Base-by-base conservation (phyloP, 2,329 filamentous ascomycete species). In the Tolypocladium inflatum region DNA sequence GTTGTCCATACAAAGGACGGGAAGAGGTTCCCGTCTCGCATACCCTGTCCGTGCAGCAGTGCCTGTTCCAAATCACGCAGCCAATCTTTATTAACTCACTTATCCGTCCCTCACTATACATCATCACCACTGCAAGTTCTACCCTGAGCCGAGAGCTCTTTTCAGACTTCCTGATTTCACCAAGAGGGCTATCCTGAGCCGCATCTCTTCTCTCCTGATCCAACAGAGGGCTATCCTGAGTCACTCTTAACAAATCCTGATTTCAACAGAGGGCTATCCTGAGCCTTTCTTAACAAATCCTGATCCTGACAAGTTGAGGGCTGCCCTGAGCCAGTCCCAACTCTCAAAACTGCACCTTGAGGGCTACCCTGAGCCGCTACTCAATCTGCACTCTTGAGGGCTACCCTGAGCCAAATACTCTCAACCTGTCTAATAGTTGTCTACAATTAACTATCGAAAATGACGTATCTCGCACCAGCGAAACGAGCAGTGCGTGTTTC, bases 181-280 rank as follows among this genome's bases (percentile, higher is more conserved):
- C 39, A 55, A 55, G 54, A 55, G 54, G 54, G 42, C 43, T 56
- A 55, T 33, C 53, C 39, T 55, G 37, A 41, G 48, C 54, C 54
- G 30, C 17, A 35, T 51, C 30, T 51, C 48, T 51, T 51, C 2
- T 13, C 35, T 51, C 30, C 30, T 51, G 48, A 35, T n/a, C 19
- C 30, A 21, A 35, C 26, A 55, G 54, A 55, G 42, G 54, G 42
- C 43, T 56, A 55, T 55, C 53, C 39, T 55, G 37, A 41, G 62
- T 56, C 55, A 55, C 59, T 59, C 59, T 59, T 57, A 23, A 57
- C 51, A 55, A 42, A 53, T 54, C 51, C 51, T 54, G 51, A 35
- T 55, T 35, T 54, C 55, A 55, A 57, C 57, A 61, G 60, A 57
- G 61, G 57, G 61, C 61, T 63, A 63, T 62, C 61, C 61, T 63